Percentiles rank a stretch among this genome's conserved stretches.
These are phyloP conservation scores for Austroboletus festivus DNA, from an alignment of 768 basidiomycete genomes.

Conservation along the genomic window DNA sequence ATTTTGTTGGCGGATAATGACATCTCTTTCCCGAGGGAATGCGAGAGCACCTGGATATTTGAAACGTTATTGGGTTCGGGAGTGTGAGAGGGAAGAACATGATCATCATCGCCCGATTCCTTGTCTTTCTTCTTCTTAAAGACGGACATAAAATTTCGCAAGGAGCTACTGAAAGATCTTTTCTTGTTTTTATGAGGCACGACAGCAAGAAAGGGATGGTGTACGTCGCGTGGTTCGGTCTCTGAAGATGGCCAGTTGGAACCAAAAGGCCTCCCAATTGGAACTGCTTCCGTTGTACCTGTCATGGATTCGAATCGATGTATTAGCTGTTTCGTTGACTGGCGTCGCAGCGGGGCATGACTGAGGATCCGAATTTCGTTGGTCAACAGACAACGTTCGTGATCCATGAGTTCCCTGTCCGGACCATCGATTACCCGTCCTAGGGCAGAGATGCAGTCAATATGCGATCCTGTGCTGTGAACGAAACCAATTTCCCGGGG, in stretches of 20 bases:
- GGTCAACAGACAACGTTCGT: conserved; percentile 1
- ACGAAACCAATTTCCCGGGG: conserved; percentile 17
- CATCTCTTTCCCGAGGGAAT: not conserved
- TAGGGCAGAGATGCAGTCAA: not conserved
- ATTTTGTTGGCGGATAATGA: not conserved
- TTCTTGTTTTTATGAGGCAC: conserved; percentile 40
- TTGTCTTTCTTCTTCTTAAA: conserved; percentile 48
- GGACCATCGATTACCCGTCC: not conserved
- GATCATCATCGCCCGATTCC: conserved; percentile 28
- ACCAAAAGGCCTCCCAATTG: conserved; percentile 5
- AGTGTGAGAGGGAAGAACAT: conserved; percentile 1
- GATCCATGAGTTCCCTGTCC: not conserved
- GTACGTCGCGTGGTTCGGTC: conserved; percentile 9
- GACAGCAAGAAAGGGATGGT: conserved; percentile 17
- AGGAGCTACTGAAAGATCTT: conserved; percentile 57
- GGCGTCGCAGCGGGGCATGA: conserved; percentile 32
- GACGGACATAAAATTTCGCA: conserved; percentile 60
- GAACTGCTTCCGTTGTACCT: conserved; percentile 6
- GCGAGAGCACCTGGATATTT: conserved; percentile 1
- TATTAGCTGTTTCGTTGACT: conserved; percentile 53
- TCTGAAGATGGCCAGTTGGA: conserved; percentile 16
- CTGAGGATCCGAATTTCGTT: too few relatives aligned
- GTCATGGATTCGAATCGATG: conserved; percentile 50
- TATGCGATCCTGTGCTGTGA: not conserved
- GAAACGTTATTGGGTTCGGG: conserved; percentile 7